These are phyloP conservation scores for Skeletonema menzelii DNA, from an alignment of 108 stramenopile genomes.

Conservation along the genomic window DNA sequence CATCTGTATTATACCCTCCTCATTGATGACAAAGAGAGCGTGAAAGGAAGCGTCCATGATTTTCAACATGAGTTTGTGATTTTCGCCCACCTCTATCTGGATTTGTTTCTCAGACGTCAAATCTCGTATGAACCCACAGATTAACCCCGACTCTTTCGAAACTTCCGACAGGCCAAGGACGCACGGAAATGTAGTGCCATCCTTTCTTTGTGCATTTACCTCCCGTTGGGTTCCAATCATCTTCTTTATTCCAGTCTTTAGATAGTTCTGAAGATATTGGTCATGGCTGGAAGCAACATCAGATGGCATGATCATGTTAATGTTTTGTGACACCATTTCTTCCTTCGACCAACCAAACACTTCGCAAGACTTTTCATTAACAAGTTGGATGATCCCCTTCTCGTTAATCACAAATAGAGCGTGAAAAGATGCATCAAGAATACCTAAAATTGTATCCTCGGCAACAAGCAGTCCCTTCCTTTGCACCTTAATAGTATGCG, in stretches of 20 bases:
- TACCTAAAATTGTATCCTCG: constrained; percentile 42
- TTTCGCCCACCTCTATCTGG: neutral
- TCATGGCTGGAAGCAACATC: constrained; percentile 19
- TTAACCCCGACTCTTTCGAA: constrained; percentile 25
- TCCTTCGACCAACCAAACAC: constrained; percentile 38
- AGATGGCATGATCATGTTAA: constrained; percentile 32
- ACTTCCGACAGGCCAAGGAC: constrained; percentile 36
- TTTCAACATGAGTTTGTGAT: constrained; percentile 22
- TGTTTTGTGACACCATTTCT: constrained; percentile 35
- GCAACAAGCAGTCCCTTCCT: neutral
- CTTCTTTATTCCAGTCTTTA: constrained; percentile 34
- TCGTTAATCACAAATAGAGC: constrained; percentile 43
- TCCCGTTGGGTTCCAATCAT: constrained; percentile 44
- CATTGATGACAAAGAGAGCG: constrained; percentile 42
- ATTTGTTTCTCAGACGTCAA: constrained; percentile 28
- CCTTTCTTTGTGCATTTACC: constrained; percentile 28
- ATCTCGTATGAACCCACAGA: constrained; percentile 53
- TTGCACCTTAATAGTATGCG: neutral
- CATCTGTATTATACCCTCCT: constrained; percentile 43
- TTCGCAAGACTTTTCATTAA: constrained; percentile 16
- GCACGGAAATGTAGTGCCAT: constrained; percentile 43
- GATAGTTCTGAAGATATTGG: constrained; percentile 21
- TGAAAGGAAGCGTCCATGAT: constrained; percentile 46
- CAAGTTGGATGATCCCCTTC: constrained; percentile 33
- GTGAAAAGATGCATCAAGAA: constrained; percentile 51